These are phyloP conservation scores for Marasmius oreades DNA, from an alignment of 1,284 basidiomycete species.

Conservation along the genomic window DNA sequence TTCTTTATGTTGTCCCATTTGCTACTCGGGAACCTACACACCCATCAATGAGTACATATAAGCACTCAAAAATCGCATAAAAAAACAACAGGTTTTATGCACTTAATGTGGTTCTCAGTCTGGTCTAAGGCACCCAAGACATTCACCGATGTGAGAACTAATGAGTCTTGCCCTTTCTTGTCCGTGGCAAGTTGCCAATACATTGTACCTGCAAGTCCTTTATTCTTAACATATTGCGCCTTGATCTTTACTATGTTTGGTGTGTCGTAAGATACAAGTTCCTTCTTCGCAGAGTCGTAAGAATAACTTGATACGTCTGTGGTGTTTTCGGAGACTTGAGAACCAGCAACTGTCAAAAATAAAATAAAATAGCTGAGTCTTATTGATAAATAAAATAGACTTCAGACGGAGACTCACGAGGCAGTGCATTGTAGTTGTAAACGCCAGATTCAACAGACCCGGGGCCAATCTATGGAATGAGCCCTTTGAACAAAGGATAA, in stretches of 20 bases:
- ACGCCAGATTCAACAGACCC: conserved; percentile 68
- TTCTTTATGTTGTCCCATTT: conserved; percentile 66
- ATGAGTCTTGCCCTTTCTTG: conserved; percentile 52
- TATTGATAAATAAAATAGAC: background rate
- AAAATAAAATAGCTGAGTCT: background rate
- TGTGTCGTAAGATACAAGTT: conserved; percentile 81
- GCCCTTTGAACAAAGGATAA: background rate
- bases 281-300: conserved; percentile 62
- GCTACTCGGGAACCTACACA: conserved; percentile 54
- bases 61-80: background rate
- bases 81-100: conserved; percentile 1
- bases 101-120: conserved; percentile 70
- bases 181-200: conserved; percentile 77
- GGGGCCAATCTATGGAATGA: conserved; percentile 59
- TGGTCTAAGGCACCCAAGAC: conserved; percentile 55
- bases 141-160: conserved; percentile 47
- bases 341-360: conserved; percentile 44
- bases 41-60: background rate
- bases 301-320: conserved; percentile 77
- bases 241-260: conserved; percentile 72
- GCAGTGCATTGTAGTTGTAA: conserved; percentile 77
- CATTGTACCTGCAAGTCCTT: conserved; percentile 73
- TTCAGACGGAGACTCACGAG: conserved; percentile 33
- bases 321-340: conserved; percentile 67
- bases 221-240: conserved; percentile 66